Evolutionary conservation across 2,329 filamentous ascomycete species (phyloP).

Genomic region (Apiospora sp.): DNA sequence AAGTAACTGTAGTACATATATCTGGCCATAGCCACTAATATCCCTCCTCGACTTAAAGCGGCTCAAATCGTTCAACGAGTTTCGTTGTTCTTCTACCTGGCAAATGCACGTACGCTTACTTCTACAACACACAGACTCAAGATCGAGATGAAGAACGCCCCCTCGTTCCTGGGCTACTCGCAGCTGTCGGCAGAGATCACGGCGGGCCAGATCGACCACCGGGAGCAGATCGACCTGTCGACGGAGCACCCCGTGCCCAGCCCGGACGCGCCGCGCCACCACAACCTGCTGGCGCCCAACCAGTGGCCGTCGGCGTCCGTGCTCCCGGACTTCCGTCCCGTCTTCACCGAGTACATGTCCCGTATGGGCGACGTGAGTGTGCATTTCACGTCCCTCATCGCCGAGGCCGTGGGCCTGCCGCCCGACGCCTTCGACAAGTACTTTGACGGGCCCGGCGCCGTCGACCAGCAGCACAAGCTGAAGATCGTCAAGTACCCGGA

Average conservation of each 20-base stretch:
- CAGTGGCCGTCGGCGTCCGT: constrained; percentile 76
- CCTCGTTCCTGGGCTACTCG: constrained; percentile 76
- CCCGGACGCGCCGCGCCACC: constrained; percentile 70
- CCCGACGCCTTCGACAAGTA: constrained; percentile 76
- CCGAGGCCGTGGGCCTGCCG: constrained; percentile 81
- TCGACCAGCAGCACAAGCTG: constrained; percentile 80
- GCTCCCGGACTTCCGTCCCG: constrained; percentile 72
- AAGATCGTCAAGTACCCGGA: constrained; percentile 92
- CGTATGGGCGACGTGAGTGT: constrained; percentile 78
- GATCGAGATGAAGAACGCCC: constrained; percentile 77
- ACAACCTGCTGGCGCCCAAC: constrained; percentile 78
- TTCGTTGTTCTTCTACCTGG: background rate
- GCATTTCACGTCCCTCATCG: constrained; percentile 80
- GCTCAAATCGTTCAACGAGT: background rate
- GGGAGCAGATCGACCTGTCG: constrained; percentile 87
- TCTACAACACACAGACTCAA: constrained; percentile 55
- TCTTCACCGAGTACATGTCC: constrained; percentile 78
- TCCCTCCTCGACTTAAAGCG: too few relatives aligned
- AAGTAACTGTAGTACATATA: constrained; percentile 33
- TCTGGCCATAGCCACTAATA: too few relatives aligned
- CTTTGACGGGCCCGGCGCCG: constrained; percentile 64
- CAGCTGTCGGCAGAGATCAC: constrained; percentile 74
- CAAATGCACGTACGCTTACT: background rate
- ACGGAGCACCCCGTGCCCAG: constrained; percentile 76
- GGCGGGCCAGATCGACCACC: constrained; percentile 77